Evolutionary conservation across 78 protist genomes (phyloP).

Genomic region (Blattamonas nauphoetae): DNA sequence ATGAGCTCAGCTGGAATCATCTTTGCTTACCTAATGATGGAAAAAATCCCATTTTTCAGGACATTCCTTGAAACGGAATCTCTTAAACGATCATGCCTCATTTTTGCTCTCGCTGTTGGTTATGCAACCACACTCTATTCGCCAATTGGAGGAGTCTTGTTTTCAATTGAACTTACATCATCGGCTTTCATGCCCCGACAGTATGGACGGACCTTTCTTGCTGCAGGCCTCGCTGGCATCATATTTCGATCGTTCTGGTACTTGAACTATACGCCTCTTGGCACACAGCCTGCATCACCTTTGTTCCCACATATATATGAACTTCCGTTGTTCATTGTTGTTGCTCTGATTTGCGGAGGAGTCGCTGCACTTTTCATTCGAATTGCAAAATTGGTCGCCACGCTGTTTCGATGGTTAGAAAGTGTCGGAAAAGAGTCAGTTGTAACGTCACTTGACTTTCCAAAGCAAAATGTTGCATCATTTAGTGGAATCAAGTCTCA

Average conservation of each 20-base stretch:
- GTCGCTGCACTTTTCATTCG: background rate
- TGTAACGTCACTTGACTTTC: background rate
- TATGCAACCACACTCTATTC: background rate
- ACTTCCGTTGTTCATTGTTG: background rate
- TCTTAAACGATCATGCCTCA: background rate
- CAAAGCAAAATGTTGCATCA: background rate
- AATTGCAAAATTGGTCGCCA: background rate
- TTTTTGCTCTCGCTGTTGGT: background rate
- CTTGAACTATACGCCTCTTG: background rate
- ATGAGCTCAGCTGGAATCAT: background rate
- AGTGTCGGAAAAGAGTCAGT: too few species aligned
- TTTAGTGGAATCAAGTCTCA: background rate
- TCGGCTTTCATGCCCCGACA: background rate
- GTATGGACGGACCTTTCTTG: background rate
- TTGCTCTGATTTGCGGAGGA: background rate
- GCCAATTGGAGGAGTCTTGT: conserved; percentile 1
- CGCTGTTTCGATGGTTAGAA: background rate
- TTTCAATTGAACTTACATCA: conserved; percentile 9
- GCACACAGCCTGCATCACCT: background rate
- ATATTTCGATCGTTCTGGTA: background rate
- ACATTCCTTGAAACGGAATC: background rate
- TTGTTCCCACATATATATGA: background rate
- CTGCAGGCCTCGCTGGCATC: background rate
- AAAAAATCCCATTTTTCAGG: background rate
- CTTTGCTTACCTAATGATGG: background rate